Percentiles rank a stretch among this genome's conserved stretches.
These are phyloP conservation scores for Ormosia semicastrata DNA, from an alignment of 306 rosid species.

Conservation along the genomic window DNA sequence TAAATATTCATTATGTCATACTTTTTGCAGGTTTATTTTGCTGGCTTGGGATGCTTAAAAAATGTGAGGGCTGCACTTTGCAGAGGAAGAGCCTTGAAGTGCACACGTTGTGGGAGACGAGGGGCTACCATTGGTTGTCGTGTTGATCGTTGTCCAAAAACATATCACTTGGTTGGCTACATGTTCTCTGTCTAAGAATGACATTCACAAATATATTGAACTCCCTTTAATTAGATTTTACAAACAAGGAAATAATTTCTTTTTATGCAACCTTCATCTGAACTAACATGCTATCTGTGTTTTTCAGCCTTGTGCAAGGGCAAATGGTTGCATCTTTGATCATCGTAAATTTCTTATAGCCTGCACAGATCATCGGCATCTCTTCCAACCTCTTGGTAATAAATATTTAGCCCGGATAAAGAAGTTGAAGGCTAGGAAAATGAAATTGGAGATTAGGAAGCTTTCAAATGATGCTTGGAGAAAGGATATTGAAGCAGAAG, in stretches of 20 bases:
- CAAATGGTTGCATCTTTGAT: conserved; percentile 90
- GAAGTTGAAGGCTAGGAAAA: conserved; percentile 79
- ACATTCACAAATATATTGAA: not conserved
- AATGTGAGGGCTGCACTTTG: conserved; percentile 94
- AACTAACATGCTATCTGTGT: conserved; percentile 25
- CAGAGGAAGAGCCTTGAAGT: conserved; percentile 94
- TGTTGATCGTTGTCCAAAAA: conserved; percentile 94
- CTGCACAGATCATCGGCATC: conserved; percentile 89
- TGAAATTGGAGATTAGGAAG: conserved; percentile 84
- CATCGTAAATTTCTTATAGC: conserved; percentile 98
- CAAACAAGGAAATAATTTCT: not conserved
- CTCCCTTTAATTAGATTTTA: conserved; percentile 15
- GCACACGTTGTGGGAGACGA: conserved; percentile 94
- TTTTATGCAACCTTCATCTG: conserved; percentile 5
- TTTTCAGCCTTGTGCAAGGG: conserved; percentile 96
- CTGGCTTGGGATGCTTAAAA: conserved; percentile 95
- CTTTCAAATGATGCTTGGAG: conserved; percentile 72
- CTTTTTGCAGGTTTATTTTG: conserved; percentile 93
- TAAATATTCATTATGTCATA: conserved; percentile 14
- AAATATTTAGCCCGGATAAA: conserved; percentile 65
- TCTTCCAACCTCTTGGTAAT: conserved; percentile 81
- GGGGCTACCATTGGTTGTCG: conserved; percentile 99
- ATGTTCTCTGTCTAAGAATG: conserved; percentile 20
- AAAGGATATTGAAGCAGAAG: conserved; percentile 91
- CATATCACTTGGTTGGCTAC: conserved; percentile 94